Base-by-base conservation (phyloP, 192 early-diverging fungal genomes). In the Podila horticola region DNA sequence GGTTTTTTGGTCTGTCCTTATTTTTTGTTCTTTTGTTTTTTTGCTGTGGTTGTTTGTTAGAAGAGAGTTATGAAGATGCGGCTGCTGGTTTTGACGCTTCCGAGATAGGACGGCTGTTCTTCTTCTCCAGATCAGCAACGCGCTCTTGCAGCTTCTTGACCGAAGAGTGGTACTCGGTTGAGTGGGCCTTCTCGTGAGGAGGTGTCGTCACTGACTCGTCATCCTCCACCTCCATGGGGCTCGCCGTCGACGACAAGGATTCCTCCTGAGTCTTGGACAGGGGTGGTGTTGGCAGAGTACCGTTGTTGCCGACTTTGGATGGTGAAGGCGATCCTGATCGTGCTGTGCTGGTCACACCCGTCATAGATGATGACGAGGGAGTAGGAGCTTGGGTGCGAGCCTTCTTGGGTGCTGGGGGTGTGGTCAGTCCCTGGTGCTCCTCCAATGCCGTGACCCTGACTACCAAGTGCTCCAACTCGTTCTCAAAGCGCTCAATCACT, bases 401-500 rank as follows among this genome's bases (percentile, higher is more conserved):
- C 26, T 55, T 79, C 69, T 62, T 79, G 12, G 77, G 58, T 51
- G 71, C 65, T 12, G 76, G 76, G 1, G 59, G 59, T 61, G 59
- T 17, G 22, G 71, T 73, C 62, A 81, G 51, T 1, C 71, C 77
- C 29, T 73, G 77, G 50, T 81, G 77, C 22, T 72, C 70, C 58
- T 81, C 77, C 71, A 81, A 57, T 3, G 29, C 60, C 24, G 57
- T 30, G 19, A 81, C 71, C 10, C 77, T 50, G 22, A 60, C 59
- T 12, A 71, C 72, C 22, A 81, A 62, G 22, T 81, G 61, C 2
- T 88, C 75, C 74, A 82, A 51, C 77, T 75, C 71, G 71, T 74
- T 58, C 61, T 88, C 82, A 83, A 85, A 81, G 81, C 69, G 69
- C 45, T 83, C 82, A 84, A 87, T 59, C 65, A 91, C 58, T 28